Base-by-base conservation (phyloP, 345 rosid genomes). In the Citrus trifoliata region DNA sequence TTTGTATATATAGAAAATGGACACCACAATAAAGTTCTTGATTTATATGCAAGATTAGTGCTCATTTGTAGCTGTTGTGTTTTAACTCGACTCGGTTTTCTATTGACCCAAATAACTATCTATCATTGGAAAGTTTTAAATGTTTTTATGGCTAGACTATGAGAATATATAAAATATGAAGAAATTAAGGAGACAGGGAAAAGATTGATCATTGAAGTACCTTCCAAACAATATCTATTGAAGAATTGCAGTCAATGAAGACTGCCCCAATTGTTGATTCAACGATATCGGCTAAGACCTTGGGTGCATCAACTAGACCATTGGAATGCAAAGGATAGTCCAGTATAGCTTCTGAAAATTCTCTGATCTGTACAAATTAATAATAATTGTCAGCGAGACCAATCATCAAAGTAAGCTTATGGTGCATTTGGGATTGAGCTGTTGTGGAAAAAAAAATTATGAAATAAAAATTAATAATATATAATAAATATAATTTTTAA, bases 221-320 rank as follows among this genome's bases (percentile, higher is more conserved):
- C 97, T 87, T 64, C 89, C 92, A 85, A 0, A 87, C 89, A 0
- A 40, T 80, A 0, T 93, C 89, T 0, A 83, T 3, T 4, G 86
- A 87, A 8, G 37, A 84, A 28, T 82, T 55, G 28, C 84, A 24
- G 42, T 93, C 97, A 16, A 76, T 70, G 76, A 78, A 90, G 22
- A 89, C 84, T 5, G 95, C 97, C 1, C 98, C 97, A 1, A 88
- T 76, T 0, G 85, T 18, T 0, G 97, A 83, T 19, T 90, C 98
- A 12, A 90, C 93, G 3, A 90, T 87, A 70, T 89, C 91, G 0
- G 95, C 95, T 6, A 93, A 81, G 3, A 30, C 84, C 46, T 93
- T 93, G 0, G 98, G 97, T 1, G 75, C 87, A 0, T 83, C 88
- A 0, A 92, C 76, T 0, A 85, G 76, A 13, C 95, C 98, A 55